phyloP scores from a whole-genome alignment of 2,329 filamentous ascomycete genomes.

The Neobulgaria alba region DNA sequence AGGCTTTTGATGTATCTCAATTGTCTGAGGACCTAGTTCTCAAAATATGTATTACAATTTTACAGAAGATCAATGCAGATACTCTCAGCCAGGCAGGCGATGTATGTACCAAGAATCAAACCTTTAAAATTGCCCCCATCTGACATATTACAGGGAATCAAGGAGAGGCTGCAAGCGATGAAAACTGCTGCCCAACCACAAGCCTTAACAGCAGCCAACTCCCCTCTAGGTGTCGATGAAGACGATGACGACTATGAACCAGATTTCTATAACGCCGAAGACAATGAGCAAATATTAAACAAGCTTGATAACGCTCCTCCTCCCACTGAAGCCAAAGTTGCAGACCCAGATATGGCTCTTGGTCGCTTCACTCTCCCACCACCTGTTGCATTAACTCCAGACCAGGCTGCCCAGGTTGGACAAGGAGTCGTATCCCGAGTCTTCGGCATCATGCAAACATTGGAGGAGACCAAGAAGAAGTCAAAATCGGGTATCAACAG shows the following conservation, averaged over 20 bases:
- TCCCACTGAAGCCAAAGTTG: conserved; percentile 41
- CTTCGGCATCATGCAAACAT: conserved; percentile 65
- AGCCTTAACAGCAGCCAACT: conserved; percentile 47
- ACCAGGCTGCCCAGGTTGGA: conserved; percentile 65
- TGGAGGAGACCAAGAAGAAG: conserved; percentile 60
- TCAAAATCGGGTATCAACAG: conserved; percentile 69
- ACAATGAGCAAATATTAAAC: conserved; percentile 68
- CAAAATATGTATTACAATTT: conserved; percentile 71
- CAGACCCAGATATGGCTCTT: conserved; percentile 44
- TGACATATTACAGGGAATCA: conserved; percentile 36
- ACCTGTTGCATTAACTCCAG: conserved; percentile 62
- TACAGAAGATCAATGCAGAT: conserved; percentile 61
- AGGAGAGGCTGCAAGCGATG: conserved; percentile 36
- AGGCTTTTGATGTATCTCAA: conserved; percentile 73
- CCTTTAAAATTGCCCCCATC: too few species aligned
- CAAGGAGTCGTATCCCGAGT: conserved; percentile 68
- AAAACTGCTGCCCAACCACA: conserved; percentile 16
- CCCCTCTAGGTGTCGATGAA: conserved; percentile 56
- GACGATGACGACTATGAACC: conserved; percentile 94
- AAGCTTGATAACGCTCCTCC: conserved; percentile 64
- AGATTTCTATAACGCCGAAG: conserved; percentile 65
- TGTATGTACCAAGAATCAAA: conserved; percentile 35
- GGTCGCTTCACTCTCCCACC: conserved; percentile 69
- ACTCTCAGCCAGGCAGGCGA: conserved; percentile 66
- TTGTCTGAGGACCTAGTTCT: conserved; percentile 69